A percentile compares a stretch with the other conserved stretches of the same genome.
Evolutionary conservation across 2,329 filamentous ascomycete species (phyloP).

Genomic region (Furcasterigmium furcatum): DNA sequence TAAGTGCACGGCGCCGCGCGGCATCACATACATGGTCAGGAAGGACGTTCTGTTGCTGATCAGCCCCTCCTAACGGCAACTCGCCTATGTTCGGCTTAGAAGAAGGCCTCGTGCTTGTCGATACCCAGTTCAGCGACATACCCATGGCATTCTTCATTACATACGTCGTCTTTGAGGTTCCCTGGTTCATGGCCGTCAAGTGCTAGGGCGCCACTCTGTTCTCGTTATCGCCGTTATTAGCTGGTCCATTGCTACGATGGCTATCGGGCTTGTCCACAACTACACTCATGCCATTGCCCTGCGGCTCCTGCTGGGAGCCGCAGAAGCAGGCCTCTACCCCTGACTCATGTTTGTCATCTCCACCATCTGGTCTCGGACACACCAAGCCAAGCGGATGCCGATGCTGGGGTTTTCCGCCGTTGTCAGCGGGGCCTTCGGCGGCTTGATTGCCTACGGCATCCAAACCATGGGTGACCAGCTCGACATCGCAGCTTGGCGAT

Average conservation of each 20-base stretch:
- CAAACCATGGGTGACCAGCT: constrained; percentile 38
- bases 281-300: constrained; percentile 20
- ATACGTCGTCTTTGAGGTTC: no score
- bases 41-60: no score
- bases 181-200: no score
- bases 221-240: no score
- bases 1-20: constrained; percentile 46
- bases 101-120: no score
- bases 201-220: no score
- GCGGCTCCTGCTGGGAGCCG: constrained; percentile 26
- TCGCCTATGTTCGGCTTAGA: no score
- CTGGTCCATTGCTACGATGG: constrained; percentile 22
- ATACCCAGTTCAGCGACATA: no score
- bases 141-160: no score
- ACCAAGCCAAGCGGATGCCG: constrained; percentile 25
- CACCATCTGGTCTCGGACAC: constrained; percentile 27
- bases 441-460: constrained; percentile 23
- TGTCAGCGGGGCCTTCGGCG: constrained; percentile 24
- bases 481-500: constrained; percentile 46
- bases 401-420: constrained; percentile 25
- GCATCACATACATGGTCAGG: constrained; percentile 17
- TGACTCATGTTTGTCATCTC: constrained; percentile 26
- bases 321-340: constrained; percentile 28
- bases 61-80: no score
- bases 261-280: constrained; percentile 23